Base-by-base conservation (phyloP, 306 rosid species). In the Pyrus communis region DNA sequence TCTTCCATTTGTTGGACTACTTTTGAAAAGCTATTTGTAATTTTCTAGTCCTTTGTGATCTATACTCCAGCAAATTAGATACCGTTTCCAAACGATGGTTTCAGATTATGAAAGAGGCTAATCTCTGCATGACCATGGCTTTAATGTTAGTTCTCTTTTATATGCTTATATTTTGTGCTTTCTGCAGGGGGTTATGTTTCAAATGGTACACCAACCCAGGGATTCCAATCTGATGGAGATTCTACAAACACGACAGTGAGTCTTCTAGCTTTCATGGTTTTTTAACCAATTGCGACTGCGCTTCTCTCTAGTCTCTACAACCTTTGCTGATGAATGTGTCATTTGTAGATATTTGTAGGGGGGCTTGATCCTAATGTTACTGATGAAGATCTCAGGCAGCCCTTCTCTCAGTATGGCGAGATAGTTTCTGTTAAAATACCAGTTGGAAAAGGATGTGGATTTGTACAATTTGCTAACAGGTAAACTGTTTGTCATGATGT, bases 341-440 rank as follows among this genome's bases (percentile, higher is more conserved):
- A 19, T 46, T 78, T 33, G 51, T 78, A 96, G 99, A 93, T 96
- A 85, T 96, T 96, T 89, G 99, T 96, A 55, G 99, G 99, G 82
- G 99, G 99, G 78, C 97, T 96, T 43, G 99, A 96, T 82, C 90
- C 99, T 61, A 88, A 86, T 80, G 98, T 84, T 65, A 85, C 91
- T 17, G 98, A 96, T 76, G 99, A 96, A 76, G 99, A 96, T 81
- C 99, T 96, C 51, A 92, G 88, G 90, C 96, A 92, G 61, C 87
- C 96, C 66, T 96, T 96, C 87, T 87, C 91, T 18, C 90, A 89
- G 84, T 84, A 85, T 54, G 99, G 99, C 60, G 99, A 92, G 86
- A 88, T 96, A 65, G 87, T 87, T 25, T 96, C 99, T 73, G 99
- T 96, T 65, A 96, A 96, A 88, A 96, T 96, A 81, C 99, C 99